A percentile compares a stretch with the other conserved stretches of the same genome.
Conservation (phyloP, 2,329 filamentous ascomycete genomes). For the Hortaea sp. region DNA sequence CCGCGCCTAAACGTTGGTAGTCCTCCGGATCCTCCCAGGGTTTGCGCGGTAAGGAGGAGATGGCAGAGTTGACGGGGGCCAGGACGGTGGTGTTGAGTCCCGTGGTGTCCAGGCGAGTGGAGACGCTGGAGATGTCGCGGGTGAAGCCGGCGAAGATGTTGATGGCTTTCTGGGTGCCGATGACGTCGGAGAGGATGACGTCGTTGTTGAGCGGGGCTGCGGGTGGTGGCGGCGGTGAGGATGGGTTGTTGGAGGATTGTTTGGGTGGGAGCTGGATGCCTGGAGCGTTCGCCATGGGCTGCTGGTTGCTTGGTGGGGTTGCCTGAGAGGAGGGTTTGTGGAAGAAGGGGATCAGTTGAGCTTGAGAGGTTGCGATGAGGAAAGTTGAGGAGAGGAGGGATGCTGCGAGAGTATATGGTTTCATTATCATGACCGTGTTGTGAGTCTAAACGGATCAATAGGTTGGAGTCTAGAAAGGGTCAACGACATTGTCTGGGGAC, state of each 20-base stretch:
- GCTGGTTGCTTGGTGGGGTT: constrained; percentile 7
- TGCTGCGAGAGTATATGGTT: not conserved
- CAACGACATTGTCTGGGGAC: no score
- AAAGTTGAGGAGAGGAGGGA: constrained; percentile 4
- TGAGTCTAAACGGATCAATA: no score
- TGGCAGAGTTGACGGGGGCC: constrained; percentile 73
- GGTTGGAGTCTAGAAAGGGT: no score
- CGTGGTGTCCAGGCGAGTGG: constrained; percentile 57
- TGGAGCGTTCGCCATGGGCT: constrained; percentile 12
- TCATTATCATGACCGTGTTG: not conserved
- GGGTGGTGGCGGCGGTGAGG: constrained; percentile 3
- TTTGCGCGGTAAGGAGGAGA: constrained; percentile 70
- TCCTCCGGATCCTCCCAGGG: constrained; percentile 75
- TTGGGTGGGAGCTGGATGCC: constrained; percentile 15
- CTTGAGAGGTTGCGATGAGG: constrained; percentile 7
- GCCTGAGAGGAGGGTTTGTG: constrained; percentile 5
- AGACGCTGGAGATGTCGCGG: constrained; percentile 61
- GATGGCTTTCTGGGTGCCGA: constrained; percentile 67
- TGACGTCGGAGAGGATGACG: constrained; percentile 72
- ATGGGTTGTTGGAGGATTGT: not conserved
- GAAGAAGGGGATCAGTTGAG: constrained; percentile 12
- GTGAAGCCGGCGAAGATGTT: constrained; percentile 77
- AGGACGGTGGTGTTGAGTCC: constrained; percentile 69
- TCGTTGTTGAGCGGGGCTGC: constrained; percentile 15
- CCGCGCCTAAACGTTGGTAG: constrained; percentile 54